Evolutionary conservation across 257 asterid species (phyloP).

Genomic region (Leptodermis oblonga): DNA sequence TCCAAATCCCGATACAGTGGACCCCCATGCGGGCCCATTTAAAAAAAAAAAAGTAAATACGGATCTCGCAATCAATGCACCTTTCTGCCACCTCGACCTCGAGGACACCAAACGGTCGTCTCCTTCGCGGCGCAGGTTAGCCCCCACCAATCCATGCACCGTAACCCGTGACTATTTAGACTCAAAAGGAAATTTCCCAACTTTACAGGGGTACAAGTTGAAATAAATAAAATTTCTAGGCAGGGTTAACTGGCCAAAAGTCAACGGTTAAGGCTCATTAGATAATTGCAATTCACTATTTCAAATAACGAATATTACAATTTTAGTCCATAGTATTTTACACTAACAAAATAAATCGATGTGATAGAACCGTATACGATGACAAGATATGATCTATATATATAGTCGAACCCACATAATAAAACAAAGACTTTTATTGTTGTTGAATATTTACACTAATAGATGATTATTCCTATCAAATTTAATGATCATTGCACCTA

Average conservation of each 20-base stretch:
- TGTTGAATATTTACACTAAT: no score
- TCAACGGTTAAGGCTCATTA: no score
- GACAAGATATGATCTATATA: no score
- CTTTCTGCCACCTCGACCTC: not conserved
- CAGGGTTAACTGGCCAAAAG: not conserved
- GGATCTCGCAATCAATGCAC: not conserved
- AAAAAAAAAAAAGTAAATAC: not conserved
- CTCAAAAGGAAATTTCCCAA: not conserved
- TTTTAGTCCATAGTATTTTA: no score
- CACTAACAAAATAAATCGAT: no score
- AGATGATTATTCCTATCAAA: no score
- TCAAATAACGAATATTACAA: no score
- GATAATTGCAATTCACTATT: no score
- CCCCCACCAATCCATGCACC: not conserved
- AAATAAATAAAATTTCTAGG: not conserved
- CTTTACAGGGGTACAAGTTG: not conserved
- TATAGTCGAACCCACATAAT: no score
- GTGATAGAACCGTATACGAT: no score
- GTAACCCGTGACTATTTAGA: not conserved
- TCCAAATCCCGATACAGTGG: not conserved
- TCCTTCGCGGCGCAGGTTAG: slow-evolving; percentile 22
- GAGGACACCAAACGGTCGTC: slow-evolving; percentile 5
- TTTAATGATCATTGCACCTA: no score
- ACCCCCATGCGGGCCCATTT: not conserved
- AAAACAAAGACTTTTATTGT: no score